phyloP scores from a whole-genome alignment of 768 basidiomycete species.

The Amanita pallidorosea region DNA sequence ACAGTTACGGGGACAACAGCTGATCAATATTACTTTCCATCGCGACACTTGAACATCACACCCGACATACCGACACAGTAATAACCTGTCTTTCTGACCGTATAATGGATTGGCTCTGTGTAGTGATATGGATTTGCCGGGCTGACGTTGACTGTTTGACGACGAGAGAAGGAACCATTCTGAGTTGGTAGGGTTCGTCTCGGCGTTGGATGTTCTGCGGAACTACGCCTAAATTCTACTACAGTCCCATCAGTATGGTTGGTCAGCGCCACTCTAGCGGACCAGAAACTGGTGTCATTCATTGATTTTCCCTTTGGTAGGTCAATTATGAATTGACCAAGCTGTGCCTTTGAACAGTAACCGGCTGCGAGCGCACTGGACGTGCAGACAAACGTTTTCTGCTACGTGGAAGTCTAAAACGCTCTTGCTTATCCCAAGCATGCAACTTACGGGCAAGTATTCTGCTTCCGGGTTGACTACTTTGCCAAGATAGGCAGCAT shows the following conservation, averaged over 20 bases:
- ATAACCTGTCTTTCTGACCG: constrained; percentile 81
- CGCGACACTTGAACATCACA: background rate
- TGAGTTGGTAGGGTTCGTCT: constrained; percentile 12
- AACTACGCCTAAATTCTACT: constrained; percentile 46
- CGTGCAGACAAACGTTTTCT: constrained; percentile 95
- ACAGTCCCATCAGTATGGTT: constrained; percentile 12
- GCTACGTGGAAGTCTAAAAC: constrained; percentile 18
- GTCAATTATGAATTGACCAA: constrained; percentile 87
- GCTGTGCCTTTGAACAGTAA: constrained; percentile 54
- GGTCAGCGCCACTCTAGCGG: constrained; percentile 61
- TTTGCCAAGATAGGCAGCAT: constrained; percentile 76
- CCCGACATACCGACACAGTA: constrained; percentile 80
- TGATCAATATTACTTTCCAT: constrained; percentile 16
- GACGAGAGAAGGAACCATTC: constrained; percentile 6
- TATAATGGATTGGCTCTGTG: constrained; percentile 67
- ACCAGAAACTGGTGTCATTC: constrained; percentile 81
- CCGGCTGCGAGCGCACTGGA: constrained; percentile 62
- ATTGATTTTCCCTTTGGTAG: constrained; percentile 51
- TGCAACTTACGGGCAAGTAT: constrained; percentile 50
- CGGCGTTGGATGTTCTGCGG: constrained; percentile 51
- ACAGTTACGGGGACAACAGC: constrained; percentile 86
- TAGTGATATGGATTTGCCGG: constrained; percentile 45
- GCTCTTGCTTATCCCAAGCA: background rate
- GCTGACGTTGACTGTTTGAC: constrained; percentile 29
- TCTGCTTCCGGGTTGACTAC: constrained; percentile 42